A percentile compares a stretch with the other conserved stretches of the same genome.
These are phyloP conservation scores for Lentinula boryana DNA, from an alignment of 768 basidiomycete species.

Conservation along the genomic window DNA sequence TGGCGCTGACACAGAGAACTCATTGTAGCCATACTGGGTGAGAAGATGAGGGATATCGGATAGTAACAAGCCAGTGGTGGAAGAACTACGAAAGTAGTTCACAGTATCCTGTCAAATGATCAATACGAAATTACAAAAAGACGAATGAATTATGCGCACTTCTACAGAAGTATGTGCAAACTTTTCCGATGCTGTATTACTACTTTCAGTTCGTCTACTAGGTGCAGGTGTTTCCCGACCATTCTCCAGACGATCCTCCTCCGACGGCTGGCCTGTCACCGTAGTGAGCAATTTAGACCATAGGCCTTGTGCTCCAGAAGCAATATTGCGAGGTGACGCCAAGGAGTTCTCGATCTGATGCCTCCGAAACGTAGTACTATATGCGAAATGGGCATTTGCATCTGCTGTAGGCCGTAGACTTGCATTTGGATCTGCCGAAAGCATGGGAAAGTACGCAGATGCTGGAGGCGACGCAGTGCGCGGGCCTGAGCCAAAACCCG, in stretches of 20 bases:
- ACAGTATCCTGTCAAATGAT: constrained; percentile 58
- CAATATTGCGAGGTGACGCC: constrained; percentile 41
- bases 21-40: constrained; percentile 80
- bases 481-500: not conserved
- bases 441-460: constrained; percentile 69
- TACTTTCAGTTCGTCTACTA: constrained; percentile 22
- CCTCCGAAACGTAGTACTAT: constrained; percentile 72
- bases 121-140: constrained; percentile 1
- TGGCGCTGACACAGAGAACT: constrained; percentile 80
- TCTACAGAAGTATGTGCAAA: constrained; percentile 65
- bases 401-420: constrained; percentile 56
- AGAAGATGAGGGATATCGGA: constrained; percentile 60
- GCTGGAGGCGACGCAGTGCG: constrained; percentile 64
- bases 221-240: constrained; percentile 28
- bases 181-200: constrained; percentile 56
- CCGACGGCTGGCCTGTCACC: constrained; percentile 30
- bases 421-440: constrained; percentile 28
- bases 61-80: constrained; percentile 54
- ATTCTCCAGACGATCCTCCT: constrained; percentile 30
- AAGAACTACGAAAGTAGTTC: constrained; percentile 60
- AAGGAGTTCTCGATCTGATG: constrained; percentile 49
- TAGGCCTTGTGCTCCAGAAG: constrained; percentile 43
- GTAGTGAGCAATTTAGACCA: constrained; percentile 40
- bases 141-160: constrained; percentile 31
- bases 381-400: constrained; percentile 72